Evolutionary conservation across 805 yeast species (phyloP), one percentile per base, ranked within the genome.

Genomic region (Starmerella bombicola): DNA sequence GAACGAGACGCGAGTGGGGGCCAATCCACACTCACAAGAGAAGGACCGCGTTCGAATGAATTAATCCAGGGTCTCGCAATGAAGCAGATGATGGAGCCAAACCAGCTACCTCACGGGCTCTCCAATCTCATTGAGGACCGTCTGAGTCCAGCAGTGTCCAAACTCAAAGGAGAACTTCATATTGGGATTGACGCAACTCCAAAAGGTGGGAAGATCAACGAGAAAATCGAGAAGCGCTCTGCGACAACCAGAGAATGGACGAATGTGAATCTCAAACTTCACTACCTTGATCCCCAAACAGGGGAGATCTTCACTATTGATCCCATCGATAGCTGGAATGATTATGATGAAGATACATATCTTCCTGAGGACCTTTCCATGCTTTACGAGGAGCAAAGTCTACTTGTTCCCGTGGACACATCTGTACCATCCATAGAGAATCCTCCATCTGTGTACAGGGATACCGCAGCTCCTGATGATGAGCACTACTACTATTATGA

Each of bases 71-170:
- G 29, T 8, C 15, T 35, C 29, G 28, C 38, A 5, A 20, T 35
- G 33, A 37, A 37, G 35, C 40, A 37, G 15, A 30, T 37, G 8
- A 13, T 30, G 4, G 40, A 37, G n/a, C 16, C 21, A 19, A 30
- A 19, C 7, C 33, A 30, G 5, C 18, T 15, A 4, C 35, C 40
- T 8, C 25, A 24, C 13, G 31, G 30, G 19, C 5, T 23, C 16
- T 4, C 19, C 22, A 6, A 16, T 13, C 12, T 33, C 12, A 24
- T 18, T 9, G 25, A 35, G 16, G 33, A 28, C 7, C 23, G 17
- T 26, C 17, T 29, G 20, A 22, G 17, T 15, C 30, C 29, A n/a
- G 34, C 34, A 21, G 18, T 10, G n/a, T 7, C 34, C 21, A 7
- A 15, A 17, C 9, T 31, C 20, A 31, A 19, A 18, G 34, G 5